Percentiles rank a stretch among this genome's conserved stretches.
Conservation (phyloP, 805 yeast species). For the Kockiozyma suomiensis region DNA sequence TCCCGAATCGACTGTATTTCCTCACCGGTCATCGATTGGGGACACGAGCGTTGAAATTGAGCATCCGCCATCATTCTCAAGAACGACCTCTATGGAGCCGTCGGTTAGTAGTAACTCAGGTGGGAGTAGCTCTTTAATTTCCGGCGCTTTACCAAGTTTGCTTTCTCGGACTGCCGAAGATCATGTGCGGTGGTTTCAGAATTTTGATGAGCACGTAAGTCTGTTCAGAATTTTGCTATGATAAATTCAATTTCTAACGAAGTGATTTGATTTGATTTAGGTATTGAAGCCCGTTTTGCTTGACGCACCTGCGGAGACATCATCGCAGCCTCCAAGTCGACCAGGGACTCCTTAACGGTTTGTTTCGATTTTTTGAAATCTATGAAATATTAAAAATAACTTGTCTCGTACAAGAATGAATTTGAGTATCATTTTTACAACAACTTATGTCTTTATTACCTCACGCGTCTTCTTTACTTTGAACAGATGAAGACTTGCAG, state of each 20-base stretch:
- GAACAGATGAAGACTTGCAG: too few species aligned
- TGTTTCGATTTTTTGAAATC: background rate
- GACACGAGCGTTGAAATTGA: background rate
- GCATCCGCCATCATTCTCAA: constrained; percentile 34
- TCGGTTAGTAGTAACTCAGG: constrained; percentile 3
- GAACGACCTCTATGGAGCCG: constrained; percentile 24
- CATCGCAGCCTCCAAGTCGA: background rate
- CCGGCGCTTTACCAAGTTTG: constrained; percentile 14
- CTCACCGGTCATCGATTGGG: background rate
- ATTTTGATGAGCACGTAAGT: constrained; percentile 88
- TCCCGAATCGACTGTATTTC: background rate
- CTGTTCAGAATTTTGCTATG: constrained; percentile 61
- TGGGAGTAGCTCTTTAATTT: background rate
- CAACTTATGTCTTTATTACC: too few species aligned
- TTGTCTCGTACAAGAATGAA: too few species aligned
- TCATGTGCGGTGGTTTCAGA: constrained; percentile 87
- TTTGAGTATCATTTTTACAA: too few species aligned
- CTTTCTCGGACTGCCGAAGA: constrained; percentile 52
- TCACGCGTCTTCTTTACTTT: too few species aligned
- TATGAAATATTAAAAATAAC: too few species aligned
- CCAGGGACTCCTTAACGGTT: background rate
- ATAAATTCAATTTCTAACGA: too few species aligned
- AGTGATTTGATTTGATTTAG: too few species aligned
- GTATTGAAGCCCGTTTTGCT: constrained; percentile 32
- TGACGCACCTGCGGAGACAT: constrained; percentile 8